These are phyloP conservation scores for Scenedesmus sp. DNA, from an alignment of 163 green algal genomes.

Conservation along the genomic window DNA sequence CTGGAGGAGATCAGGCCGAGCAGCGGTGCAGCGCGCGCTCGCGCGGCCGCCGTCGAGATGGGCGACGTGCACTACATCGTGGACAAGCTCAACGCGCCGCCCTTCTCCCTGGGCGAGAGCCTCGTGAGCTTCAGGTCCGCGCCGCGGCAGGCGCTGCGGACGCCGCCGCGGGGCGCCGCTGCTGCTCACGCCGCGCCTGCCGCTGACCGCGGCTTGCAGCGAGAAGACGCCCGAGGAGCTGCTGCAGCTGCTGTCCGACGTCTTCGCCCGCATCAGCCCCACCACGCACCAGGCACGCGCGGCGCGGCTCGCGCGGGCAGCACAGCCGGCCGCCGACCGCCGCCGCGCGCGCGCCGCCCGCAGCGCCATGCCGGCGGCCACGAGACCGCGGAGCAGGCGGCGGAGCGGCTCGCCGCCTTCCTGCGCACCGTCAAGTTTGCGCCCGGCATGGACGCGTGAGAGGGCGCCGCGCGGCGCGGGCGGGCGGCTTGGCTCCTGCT, in stretches of 20 bases:
- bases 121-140: constrained; percentile 64
- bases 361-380: constrained; percentile 1
- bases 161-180: no score
- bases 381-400: constrained; percentile 59
- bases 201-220: constrained; percentile 41
- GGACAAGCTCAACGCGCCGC: constrained; percentile 62
- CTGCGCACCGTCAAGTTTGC: constrained; percentile 73
- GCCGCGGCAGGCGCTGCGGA: background rate
- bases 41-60: no score
- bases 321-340: background rate
- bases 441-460: constrained; percentile 64
- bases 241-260: constrained; percentile 65
- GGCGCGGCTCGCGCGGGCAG: background rate
- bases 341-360: no score
- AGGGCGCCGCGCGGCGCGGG: background rate
- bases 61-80: constrained; percentile 69
- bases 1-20: no score
- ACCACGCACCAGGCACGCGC: constrained; percentile 1
- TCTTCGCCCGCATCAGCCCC: constrained; percentile 60
- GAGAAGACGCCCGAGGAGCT: constrained; percentile 63
- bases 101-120: constrained; percentile 58
- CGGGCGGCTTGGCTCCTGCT: no score
- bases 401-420: constrained; percentile 60
- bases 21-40: no score
- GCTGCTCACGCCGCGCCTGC: background rate